Conservation (phyloP, 495 filamentous ascomycete genomes). For the Aspergillus sclerotioniger region DNA sequence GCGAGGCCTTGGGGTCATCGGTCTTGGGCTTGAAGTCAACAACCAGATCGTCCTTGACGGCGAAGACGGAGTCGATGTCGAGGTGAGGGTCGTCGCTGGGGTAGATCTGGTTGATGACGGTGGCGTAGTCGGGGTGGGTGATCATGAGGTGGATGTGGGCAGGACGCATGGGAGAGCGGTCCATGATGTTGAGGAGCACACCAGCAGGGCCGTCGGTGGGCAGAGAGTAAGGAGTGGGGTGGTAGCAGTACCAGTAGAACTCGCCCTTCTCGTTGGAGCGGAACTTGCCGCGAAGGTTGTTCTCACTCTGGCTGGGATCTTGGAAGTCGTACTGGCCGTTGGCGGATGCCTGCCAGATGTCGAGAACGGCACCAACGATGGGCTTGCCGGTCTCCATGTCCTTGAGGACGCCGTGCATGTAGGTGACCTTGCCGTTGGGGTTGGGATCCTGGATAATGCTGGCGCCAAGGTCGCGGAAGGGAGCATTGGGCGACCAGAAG, state of each 20-base stretch:
- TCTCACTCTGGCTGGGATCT: slow-evolving; percentile 72
- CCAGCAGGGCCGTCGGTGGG: slow-evolving; percentile 74
- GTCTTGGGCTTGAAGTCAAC: slow-evolving; percentile 59
- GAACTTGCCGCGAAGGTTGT: slow-evolving; percentile 86
- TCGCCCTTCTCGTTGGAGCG: slow-evolving; percentile 70
- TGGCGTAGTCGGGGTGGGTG: slow-evolving; percentile 48
- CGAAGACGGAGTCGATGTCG: slow-evolving; percentile 62
- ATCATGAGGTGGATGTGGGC: slow-evolving; percentile 52
- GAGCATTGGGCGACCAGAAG: slow-evolving; percentile 84
- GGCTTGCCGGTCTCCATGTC: slow-evolving; percentile 72
- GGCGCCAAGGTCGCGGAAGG: slow-evolving; percentile 69
- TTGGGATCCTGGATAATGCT: slow-evolving; percentile 68
- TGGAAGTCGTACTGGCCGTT: slow-evolving; percentile 92
- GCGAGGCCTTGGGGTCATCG: slow-evolving; percentile 44
- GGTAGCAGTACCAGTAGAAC: slow-evolving; percentile 79
- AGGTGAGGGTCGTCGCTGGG: slow-evolving; percentile 60
- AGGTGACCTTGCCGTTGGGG: slow-evolving; percentile 60
- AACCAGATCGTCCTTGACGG: slow-evolving; percentile 63
- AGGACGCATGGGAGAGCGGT: slow-evolving; percentile 59
- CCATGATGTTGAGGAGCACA: slow-evolving; percentile 66
- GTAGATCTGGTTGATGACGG: slow-evolving; percentile 64
- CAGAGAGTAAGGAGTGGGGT: slow-evolving; percentile 77
- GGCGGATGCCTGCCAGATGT: slow-evolving; percentile 82
- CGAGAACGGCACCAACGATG: slow-evolving; percentile 68
- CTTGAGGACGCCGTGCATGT: slow-evolving; percentile 72